A percentile compares a stretch with the other conserved stretches of the same genome.
Conservation (phyloP, 2,329 filamentous ascomycete species). For the Talaromyces amestolkiae region DNA sequence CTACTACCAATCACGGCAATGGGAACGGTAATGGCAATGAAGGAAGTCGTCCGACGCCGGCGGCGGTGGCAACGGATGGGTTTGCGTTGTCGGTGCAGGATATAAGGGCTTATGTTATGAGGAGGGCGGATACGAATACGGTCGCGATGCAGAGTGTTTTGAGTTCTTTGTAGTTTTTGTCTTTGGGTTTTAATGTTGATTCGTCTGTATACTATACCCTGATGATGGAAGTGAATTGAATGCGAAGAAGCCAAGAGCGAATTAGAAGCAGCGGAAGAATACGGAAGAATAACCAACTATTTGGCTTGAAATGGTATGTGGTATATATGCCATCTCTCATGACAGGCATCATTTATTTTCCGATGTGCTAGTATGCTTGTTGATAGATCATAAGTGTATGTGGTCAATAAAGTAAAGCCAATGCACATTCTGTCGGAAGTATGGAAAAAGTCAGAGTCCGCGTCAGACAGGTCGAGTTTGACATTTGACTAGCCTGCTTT, state of each 20-base stretch:
- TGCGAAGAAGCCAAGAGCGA: too few relatives aligned
- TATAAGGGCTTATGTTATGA: slow-evolving; percentile 79
- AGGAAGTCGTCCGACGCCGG: slow-evolving; percentile 20
- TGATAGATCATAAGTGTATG: not conserved
- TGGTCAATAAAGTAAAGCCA: too few relatives aligned
- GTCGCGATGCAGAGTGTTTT: slow-evolving; percentile 81
- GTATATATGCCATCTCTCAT: not conserved
- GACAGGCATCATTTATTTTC: not conserved
- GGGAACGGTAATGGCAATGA: slow-evolving; percentile 29
- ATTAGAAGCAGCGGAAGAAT: too few relatives aligned
- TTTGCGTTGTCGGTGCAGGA: slow-evolving; percentile 50
- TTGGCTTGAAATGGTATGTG: not conserved
- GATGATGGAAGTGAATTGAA: too few relatives aligned
- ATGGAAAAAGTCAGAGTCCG: not conserved
- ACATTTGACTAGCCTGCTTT: not conserved
- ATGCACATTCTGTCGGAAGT: not conserved
- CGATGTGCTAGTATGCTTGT: not conserved
- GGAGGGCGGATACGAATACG: slow-evolving; percentile 77
- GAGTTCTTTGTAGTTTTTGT: slow-evolving; percentile 54
- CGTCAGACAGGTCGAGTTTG: slow-evolving; percentile 1
- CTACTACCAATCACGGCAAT: slow-evolving; percentile 25
- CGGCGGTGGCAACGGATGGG: slow-evolving; percentile 42
- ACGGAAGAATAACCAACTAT: too few relatives aligned
- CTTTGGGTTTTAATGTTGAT: too few relatives aligned
- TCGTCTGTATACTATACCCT: not conserved